A percentile compares a stretch with the other conserved stretches of the same genome.
Evolutionary conservation across 2,329 filamentous ascomycete genomes (phyloP).

Genomic region (Claviceps sp.): DNA sequence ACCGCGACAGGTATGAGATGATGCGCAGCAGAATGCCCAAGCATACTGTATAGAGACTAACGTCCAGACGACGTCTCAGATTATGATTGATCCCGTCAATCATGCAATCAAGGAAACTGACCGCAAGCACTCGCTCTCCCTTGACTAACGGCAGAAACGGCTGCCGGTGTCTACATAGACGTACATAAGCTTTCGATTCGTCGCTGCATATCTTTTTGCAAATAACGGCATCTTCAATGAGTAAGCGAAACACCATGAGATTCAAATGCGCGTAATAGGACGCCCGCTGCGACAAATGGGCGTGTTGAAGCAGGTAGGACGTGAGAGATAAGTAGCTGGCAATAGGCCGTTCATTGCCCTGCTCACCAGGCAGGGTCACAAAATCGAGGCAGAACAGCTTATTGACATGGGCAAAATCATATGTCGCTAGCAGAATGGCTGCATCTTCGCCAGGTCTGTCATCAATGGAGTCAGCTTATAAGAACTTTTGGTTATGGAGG

Average conservation of each 20-base stretch:
- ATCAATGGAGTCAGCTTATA: background rate
- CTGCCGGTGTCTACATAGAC: conserved; percentile 78
- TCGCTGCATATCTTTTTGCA: conserved; percentile 77
- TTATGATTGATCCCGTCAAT: conserved; percentile 93
- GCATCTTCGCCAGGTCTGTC: conserved; percentile 64
- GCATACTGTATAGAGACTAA: conserved; percentile 69
- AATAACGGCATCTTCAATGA: conserved; percentile 72
- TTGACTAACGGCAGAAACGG: conserved; percentile 68
- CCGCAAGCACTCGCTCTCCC: conserved; percentile 59
- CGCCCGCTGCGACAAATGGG: conserved; percentile 66
- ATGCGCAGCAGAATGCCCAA: conserved; percentile 72
- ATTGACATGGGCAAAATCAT: conserved; percentile 89
- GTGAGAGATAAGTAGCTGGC: conserved; percentile 74
- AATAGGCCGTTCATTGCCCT: conserved; percentile 59
- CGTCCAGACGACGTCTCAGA: conserved; percentile 69
- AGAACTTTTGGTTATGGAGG: too few relatives aligned
- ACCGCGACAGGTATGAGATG: conserved; percentile 71
- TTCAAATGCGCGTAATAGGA: conserved; percentile 76
- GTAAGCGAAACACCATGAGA: conserved; percentile 69
- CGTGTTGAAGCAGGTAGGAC: conserved; percentile 89
- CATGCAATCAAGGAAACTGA: conserved; percentile 72
- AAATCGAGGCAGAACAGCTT: conserved; percentile 87
- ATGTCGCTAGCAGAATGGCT: conserved; percentile 69
- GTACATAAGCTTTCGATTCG: conserved; percentile 58
- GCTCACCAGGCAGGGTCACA: conserved; percentile 49